Evolutionary conservation across 148 eudicot species (phyloP).

Genomic region (Dianthus caryophyllus): DNA sequence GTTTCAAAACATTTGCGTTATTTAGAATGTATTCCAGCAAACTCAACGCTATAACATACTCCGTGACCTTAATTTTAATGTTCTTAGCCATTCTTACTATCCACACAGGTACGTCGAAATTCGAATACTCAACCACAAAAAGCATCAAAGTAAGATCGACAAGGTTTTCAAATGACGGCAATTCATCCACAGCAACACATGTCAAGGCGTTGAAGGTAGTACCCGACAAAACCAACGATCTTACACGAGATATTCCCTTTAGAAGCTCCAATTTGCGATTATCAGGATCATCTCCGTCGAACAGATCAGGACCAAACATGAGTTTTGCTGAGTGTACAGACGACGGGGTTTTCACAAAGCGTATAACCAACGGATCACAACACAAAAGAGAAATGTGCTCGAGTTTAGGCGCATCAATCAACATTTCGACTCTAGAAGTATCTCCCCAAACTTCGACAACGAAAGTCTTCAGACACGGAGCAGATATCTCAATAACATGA

Average conservation of each 20-base stretch:
- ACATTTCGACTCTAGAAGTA: not conserved
- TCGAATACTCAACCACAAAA: not conserved
- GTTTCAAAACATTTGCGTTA: not conserved
- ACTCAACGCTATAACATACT: not conserved
- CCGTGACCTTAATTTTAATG: not conserved
- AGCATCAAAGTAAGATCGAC: not conserved
- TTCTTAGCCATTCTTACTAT: not conserved
- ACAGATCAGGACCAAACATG: not conserved
- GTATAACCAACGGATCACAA: not conserved
- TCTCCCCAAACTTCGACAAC: not conserved
- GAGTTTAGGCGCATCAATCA: not conserved
- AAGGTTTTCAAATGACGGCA: not conserved
- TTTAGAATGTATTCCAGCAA: not conserved
- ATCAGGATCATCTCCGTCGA: not conserved
- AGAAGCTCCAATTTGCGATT: not conserved
- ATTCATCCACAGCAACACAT: not conserved
- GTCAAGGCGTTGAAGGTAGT: not conserved
- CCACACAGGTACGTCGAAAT: not conserved
- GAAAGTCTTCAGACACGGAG: not conserved
- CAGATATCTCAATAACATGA: not conserved
- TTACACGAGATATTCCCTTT: not conserved
- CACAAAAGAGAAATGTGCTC: not conserved
- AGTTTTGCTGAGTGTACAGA: not conserved
- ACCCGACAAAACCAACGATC: not conserved
- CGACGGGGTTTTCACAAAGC: not conserved